Conservation (phyloP, 805 yeast species). For the Saturnispora galanensis region DNA sequence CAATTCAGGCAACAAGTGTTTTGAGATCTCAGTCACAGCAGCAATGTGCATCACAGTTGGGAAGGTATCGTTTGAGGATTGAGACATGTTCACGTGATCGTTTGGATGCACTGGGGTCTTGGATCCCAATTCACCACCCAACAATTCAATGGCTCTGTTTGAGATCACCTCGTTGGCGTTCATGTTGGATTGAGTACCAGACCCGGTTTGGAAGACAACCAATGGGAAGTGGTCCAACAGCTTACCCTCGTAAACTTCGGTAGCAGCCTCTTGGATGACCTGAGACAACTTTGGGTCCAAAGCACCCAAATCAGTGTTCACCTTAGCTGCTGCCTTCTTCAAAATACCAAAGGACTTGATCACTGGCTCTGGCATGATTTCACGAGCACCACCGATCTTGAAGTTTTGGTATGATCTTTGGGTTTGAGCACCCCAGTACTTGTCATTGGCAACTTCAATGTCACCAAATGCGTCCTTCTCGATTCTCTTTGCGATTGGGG, state of each 20-base stretch:
- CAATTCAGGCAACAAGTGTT: conserved; percentile 72
- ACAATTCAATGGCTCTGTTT: conserved; percentile 92
- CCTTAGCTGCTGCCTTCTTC: conserved; percentile 91
- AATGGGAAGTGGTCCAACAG: conserved; percentile 91
- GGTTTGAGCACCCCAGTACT: conserved; percentile 98
- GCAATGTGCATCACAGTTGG: conserved; percentile 99
- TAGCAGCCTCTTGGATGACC: conserved; percentile 89
- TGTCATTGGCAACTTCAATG: conserved; percentile 67
- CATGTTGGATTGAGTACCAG: conserved; percentile 98
- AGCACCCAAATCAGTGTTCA: conserved; percentile 70
- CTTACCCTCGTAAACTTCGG: conserved; percentile 89
- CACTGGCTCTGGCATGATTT: conserved; percentile 84
- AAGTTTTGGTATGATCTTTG: conserved; percentile 88
- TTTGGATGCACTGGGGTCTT: conserved; percentile 96
- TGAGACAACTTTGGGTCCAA: conserved; percentile 75
- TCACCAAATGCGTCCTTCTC: conserved; percentile 97
- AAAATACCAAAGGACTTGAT: conserved; percentile 87
- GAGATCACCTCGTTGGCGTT: conserved; percentile 98
- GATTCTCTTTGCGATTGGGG: conserved; percentile 38
- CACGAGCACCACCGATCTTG: conserved; percentile 90
- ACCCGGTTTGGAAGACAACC: conserved; percentile 98
- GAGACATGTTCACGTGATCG: conserved; percentile 97
- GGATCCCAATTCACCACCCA: conserved; percentile 89
- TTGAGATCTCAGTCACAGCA: conserved; percentile 80
- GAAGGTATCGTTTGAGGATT: conserved; percentile 98